These are phyloP conservation scores for Coleophoma eucalyptorum DNA, from an alignment of 2,329 filamentous ascomycete species.

Conservation along the genomic window DNA sequence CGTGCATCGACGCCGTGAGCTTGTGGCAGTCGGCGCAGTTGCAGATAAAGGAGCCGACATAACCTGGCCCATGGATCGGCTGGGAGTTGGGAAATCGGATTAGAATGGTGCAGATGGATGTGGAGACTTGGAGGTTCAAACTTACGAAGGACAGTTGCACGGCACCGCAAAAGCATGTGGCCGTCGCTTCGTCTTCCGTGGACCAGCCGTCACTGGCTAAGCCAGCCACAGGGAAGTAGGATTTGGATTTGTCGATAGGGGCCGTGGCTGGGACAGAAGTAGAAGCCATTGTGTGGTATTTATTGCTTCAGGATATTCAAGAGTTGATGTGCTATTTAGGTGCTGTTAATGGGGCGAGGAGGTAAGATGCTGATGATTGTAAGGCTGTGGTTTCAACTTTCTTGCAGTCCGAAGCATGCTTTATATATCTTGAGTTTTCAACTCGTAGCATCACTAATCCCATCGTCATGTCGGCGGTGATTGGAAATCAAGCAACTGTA, in stretches of 20 bases:
- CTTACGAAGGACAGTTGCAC: constrained; percentile 51
- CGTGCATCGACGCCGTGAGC: constrained; percentile 59
- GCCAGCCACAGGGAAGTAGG: constrained; percentile 35
- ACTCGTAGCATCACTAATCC: no score
- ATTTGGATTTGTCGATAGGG: constrained; percentile 20
- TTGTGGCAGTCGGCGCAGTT: constrained; percentile 61
- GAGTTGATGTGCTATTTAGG: no score
- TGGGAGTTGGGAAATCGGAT: constrained; percentile 21
- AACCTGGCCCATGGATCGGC: constrained; percentile 40
- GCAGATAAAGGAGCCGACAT: constrained; percentile 51
- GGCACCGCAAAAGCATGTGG: constrained; percentile 54
- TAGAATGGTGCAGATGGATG: not conserved
- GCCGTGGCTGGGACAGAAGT: not conserved
- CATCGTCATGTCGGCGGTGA: no score
- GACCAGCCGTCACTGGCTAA: constrained; percentile 39
- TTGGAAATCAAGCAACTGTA: no score
- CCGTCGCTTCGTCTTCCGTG: constrained; percentile 44
- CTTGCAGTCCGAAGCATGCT: no score
- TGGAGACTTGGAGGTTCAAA: constrained; percentile 7
- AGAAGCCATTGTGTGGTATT: no score
- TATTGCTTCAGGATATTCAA: no score
- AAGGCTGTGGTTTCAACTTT: no score
- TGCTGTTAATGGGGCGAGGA: no score
- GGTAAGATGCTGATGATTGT: no score
- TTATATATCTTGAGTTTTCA: no score